Percentiles rank a stretch among this genome's conserved stretches.
Evolutionary conservation across 345 rosid genomes (phyloP).

Genomic region (Viola odorata): DNA sequence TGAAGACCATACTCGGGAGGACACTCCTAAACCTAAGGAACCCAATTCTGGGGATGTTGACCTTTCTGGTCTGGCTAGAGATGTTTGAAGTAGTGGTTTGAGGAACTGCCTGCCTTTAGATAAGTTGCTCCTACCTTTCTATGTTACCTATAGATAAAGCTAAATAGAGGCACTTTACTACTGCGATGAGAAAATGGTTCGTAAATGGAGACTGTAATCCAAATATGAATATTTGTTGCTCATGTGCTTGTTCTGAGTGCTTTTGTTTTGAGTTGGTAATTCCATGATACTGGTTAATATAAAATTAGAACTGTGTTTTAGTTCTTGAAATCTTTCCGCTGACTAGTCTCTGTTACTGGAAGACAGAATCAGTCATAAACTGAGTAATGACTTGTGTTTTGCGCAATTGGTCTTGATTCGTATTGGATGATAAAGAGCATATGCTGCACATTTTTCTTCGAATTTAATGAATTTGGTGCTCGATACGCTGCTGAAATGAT

Average conservation of each 20-base stretch:
- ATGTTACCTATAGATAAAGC: neutral
- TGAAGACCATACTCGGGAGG: constrained; percentile 35
- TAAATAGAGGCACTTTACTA: neutral
- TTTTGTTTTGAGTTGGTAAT: too few species aligned
- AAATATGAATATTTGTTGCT: neutral
- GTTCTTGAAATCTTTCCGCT: too few species aligned
- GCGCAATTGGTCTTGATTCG: too few species aligned
- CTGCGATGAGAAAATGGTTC: neutral
- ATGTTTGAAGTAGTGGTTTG: constrained; percentile 35
- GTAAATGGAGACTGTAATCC: neutral
- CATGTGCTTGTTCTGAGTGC: too few species aligned
- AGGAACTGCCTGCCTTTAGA: neutral
- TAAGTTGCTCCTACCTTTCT: neutral
- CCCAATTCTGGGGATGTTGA: constrained; percentile 38
- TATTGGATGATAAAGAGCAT: too few species aligned
- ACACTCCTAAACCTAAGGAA: constrained; percentile 23
- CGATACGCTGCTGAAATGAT: neutral
- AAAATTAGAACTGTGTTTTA: too few species aligned
- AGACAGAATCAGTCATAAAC: too few species aligned
- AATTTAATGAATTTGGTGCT: neutral
- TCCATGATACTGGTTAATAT: too few species aligned
- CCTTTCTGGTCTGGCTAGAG: constrained; percentile 56
- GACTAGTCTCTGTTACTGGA: too few species aligned
- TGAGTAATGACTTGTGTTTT: too few species aligned
- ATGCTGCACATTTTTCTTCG: neutral